Percentiles rank a stretch among this genome's conserved stretches.
Evolutionary conservation across 495 filamentous ascomycete genomes (phyloP).

Genomic region (Hyaloscypha hepaticicola): DNA sequence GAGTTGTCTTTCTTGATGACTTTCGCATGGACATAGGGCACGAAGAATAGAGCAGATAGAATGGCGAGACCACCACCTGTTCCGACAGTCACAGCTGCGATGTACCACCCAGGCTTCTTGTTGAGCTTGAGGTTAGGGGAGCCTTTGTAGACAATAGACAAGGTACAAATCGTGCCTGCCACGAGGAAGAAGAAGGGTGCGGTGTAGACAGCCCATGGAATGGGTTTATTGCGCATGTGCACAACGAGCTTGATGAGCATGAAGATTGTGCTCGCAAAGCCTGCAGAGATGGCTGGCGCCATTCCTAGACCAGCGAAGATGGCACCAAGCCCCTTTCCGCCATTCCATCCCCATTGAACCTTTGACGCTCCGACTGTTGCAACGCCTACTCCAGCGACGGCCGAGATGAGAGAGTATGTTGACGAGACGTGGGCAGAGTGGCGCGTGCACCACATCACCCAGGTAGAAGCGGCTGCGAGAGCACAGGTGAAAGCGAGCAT

Average conservation of each 20-base stretch:
- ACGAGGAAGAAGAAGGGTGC: slow-evolving; percentile 64
- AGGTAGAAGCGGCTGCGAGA: slow-evolving; percentile 50
- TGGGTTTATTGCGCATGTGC: slow-evolving; percentile 58
- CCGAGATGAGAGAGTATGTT: slow-evolving; percentile 63
- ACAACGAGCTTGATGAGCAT: slow-evolving; percentile 62
- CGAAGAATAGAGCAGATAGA: slow-evolving; percentile 57
- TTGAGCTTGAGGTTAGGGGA: slow-evolving; percentile 43
- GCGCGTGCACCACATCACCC: slow-evolving; percentile 58
- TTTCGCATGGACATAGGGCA: slow-evolving; percentile 61
- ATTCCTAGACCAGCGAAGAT: slow-evolving; percentile 63
- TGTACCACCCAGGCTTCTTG: slow-evolving; percentile 48
- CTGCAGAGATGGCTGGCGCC: slow-evolving; percentile 58
- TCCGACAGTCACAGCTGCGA: slow-evolving; percentile 25
- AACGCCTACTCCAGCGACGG: slow-evolving; percentile 62
- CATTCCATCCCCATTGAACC: slow-evolving; percentile 45
- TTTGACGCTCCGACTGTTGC: slow-evolving; percentile 60
- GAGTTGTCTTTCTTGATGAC: slow-evolving; percentile 56
- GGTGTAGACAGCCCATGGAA: slow-evolving; percentile 53
- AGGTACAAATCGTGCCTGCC: slow-evolving; percentile 57
- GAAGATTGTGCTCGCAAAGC: slow-evolving; percentile 64
- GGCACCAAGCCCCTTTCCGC: slow-evolving; percentile 58
- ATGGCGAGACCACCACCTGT: slow-evolving; percentile 50
- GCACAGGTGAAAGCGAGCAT: slow-evolving; percentile 67
- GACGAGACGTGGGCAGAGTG: slow-evolving; percentile 63
- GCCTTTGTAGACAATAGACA: slow-evolving; percentile 56